Base-by-base conservation (phyloP, 371 early-diverging fungal genomes). In the Cokeromyces recurvatus region DNA sequence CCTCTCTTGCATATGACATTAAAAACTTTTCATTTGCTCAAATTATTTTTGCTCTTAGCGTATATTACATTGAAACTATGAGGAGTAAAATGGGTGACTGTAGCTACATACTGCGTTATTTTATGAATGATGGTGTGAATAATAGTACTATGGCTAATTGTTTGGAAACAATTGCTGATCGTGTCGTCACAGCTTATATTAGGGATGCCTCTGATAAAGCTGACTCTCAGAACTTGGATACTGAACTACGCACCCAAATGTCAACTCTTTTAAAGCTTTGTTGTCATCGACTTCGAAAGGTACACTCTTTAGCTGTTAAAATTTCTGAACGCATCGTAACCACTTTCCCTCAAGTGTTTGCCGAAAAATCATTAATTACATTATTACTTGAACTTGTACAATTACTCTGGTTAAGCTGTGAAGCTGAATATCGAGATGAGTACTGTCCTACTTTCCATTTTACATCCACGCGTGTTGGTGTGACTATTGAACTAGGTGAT, bases 41-140 rank as follows among this genome's bases (percentile, higher is more conserved):
- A 55, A 68, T 80, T 1, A 85, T 87, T 3, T 97, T 92, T 62
- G 77, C 94, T 17, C 74, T 92, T 22, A 81, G 91, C 3, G 83
- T 94, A 0, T 86, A 90, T 57, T 85, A 91, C 46, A 81, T 93
- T 31, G 97, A 97, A 59, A 73, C 78, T 21, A 79, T 90, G 70
- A 78, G 94, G 15, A 84, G 86, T 32, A 65, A 71, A 20, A 71
- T 80, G 36, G 82, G 91, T 10, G 77, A 85, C 54, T 83, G 83
- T 46, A 77, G 79, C 11, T 79, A 79, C 41, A 77, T 94, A 27
- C 59, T 91, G 19, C 77, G 78, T 38, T 95, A 95, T 59, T 86
- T 95, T 47, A 74, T 81, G 69, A 94, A 94, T 57, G 82, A 89
- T 35, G 88, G 92, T 3, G 83, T 90, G 35, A 82, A 83, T 47